Base-by-base conservation (phyloP, 441 rosid species). In the Croton laevigatus region DNA sequence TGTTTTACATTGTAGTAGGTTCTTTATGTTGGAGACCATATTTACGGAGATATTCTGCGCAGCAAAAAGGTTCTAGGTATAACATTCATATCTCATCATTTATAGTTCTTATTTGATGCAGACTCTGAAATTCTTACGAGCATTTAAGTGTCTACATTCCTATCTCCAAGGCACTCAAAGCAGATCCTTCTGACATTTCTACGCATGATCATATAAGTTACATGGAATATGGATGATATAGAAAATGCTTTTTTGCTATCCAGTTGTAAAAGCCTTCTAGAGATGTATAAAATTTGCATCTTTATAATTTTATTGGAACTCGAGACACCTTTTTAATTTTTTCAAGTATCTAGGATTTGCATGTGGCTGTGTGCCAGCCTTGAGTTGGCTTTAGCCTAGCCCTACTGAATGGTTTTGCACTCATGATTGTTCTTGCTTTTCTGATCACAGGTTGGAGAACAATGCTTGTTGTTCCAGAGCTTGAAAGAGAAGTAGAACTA, bases 401-500 rank as follows among this genome's bases (percentile, higher is more conserved):
- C 40, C 22, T 23, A 23, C 12, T 23, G 12, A 13, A 23, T 7
- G n/a, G 9, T 48, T 19, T n/a, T 59, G 22, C 10, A 6, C n/a
- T 46, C n/a, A 32, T 66, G 62, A 37, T 27, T 40, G 6, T 16
- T 46, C 12, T 8, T 23, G 53, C 40, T 13, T 53, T 54, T 69
- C 13, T 73, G 81, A 75, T 59, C 78, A 95, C 79, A 95, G 99
- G 98, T 36, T 95, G 99, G 97, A 91, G 98, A 71, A 95, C 99
- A 40, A 93, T 93, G 99, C 98, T 95, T 71, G 89, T 95, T 71
- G 97, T 95, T 70, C 97, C 99, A 52, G 99, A 95, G 86, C 95
- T 95, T 74, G 98, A 91, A 78, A 89, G 88, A 74, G 99, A 95
- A 83, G 94, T 95, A 63, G 86, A 91, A 77, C 86, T 95, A 76